phyloP scores from a whole-genome alignment of 495 filamentous ascomycete genomes.

The Penicillium paxilli region DNA sequence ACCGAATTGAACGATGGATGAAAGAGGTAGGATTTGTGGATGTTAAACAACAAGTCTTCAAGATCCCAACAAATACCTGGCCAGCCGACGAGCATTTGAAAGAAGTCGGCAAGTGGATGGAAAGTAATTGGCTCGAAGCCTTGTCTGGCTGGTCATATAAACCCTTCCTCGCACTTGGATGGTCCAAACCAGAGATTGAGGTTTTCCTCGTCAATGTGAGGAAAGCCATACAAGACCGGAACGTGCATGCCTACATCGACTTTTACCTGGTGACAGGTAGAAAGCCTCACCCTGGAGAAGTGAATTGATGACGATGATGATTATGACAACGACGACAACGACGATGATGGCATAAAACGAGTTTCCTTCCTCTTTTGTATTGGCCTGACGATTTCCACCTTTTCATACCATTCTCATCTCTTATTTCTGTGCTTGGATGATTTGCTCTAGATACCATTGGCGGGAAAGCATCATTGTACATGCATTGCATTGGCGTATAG shows the following conservation, averaged over 20 bases:
- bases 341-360: too few species aligned
- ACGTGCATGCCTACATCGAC: constrained; percentile 56
- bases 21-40: constrained; percentile 64
- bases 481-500: constrained; percentile 28
- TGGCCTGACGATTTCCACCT: constrained; percentile 12
- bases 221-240: constrained; percentile 52
- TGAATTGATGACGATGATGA: constrained; percentile 8
- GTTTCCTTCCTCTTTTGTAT: constrained; percentile 1
- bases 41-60: constrained; percentile 54
- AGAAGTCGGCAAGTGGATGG: constrained; percentile 45
- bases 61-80: constrained; percentile 62
- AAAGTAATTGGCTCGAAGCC: constrained; percentile 42
- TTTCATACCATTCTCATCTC: constrained; percentile 16
- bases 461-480: constrained; percentile 14
- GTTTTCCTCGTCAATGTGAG: constrained; percentile 61
- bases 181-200: constrained; percentile 53
- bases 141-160: constrained; percentile 50
- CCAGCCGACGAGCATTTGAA: constrained; percentile 54
- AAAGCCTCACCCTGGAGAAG: constrained; percentile 43
- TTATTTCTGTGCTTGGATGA: constrained; percentile 17
- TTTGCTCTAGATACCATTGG: constrained; percentile 40
- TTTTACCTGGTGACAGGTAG: constrained; percentile 55
- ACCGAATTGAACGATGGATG: constrained; percentile 55
- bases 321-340: background rate
- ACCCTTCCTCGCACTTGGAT: constrained; percentile 41